Conservation (phyloP, 805 yeast species). For the Priceomyces fermenticarens region DNA sequence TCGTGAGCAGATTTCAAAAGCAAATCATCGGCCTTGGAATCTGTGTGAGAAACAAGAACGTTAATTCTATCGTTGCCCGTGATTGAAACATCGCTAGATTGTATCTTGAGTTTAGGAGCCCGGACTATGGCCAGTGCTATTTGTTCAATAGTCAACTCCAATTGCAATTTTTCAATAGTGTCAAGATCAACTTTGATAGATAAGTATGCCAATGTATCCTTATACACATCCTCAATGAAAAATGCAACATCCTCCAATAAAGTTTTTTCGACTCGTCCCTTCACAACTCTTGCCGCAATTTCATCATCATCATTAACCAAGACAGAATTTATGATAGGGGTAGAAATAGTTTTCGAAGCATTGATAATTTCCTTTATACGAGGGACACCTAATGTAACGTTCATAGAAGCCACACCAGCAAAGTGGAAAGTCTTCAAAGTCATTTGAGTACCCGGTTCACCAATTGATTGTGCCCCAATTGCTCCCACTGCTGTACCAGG, state of each 20-base stretch:
- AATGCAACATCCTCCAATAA: constrained; percentile 79
- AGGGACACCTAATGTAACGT: constrained; percentile 97
- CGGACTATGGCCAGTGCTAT: constrained; percentile 76
- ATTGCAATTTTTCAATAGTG: constrained; percentile 84
- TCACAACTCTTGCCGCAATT: constrained; percentile 97
- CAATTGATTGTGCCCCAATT: constrained; percentile 98
- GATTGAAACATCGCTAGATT: constrained; percentile 66
- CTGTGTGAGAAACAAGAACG: constrained; percentile 50
- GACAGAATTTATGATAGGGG: constrained; percentile 94
- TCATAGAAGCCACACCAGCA: constrained; percentile 99
- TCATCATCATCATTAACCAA: constrained; percentile 92
- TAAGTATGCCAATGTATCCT: constrained; percentile 70
- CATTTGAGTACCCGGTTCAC: constrained; percentile 99
- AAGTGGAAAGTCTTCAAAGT: constrained; percentile 90
- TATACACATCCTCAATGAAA: constrained; percentile 92
- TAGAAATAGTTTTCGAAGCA: constrained; percentile 91
- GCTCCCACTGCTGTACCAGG: constrained; percentile 99
- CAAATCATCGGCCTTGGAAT: constrained; percentile 31
- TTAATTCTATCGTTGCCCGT: constrained; percentile 64
- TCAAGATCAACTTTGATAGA: constrained; percentile 77
- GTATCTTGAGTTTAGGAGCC: constrained; percentile 88
- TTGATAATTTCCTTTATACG: constrained; percentile 98
- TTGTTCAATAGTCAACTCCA: constrained; percentile 83
- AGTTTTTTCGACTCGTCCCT: constrained; percentile 95
- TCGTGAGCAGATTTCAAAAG: constrained; percentile 34